Base-by-base conservation (phyloP, 2,329 filamentous ascomycete genomes). In the Arachnomyces sp. region DNA sequence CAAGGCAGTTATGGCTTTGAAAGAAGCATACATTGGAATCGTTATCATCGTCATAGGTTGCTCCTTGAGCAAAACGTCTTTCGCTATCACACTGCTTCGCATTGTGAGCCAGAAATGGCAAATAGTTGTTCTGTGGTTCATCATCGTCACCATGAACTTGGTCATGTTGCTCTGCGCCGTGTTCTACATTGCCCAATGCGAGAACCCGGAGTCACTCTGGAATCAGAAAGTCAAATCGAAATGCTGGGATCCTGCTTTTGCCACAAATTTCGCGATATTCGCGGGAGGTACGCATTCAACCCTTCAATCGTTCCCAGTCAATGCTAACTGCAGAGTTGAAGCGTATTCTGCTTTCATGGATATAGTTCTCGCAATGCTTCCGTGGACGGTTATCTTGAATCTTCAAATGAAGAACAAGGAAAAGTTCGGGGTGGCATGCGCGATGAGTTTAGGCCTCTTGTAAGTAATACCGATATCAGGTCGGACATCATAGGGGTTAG, bases 401-500 rank as follows among this genome's bases (percentile, higher is more conserved):
- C 42, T 65, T 5, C 54, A 62, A 12, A 65, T 66, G 51, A 55
- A 50, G 16, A 54, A 48, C 18, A 60, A 58, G 34, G 63, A 65
- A 16, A 66, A 64, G 39, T 49, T 63, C 16, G 55, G 58, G 2
- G 57, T 66, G 6, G 57, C 55, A 1, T 40, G 57, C 7, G 60
- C 58, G 8, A 56, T 66, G 49, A 64, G 61, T 37, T 51, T 66
- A 18, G 61, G 59, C 7, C 38, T 52, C 36, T 48, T 57, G 53
- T 54, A 43, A 39, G 50, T 42, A 18, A 6, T 32, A 11, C 34
- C 14, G 11, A 15, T 42, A 14, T 12, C 16, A 15, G 14, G 3
- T 36, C 25, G 11, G 14, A 11, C 32, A 30, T 28, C 14, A 36
- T 25, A 25, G 20, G 20, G 5, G 9, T 25, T 25, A 5, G 20